These are phyloP conservation scores for Phaeophleospora eucalypticola DNA, from an alignment of 2,329 filamentous ascomycete species.

Conservation along the genomic window DNA sequence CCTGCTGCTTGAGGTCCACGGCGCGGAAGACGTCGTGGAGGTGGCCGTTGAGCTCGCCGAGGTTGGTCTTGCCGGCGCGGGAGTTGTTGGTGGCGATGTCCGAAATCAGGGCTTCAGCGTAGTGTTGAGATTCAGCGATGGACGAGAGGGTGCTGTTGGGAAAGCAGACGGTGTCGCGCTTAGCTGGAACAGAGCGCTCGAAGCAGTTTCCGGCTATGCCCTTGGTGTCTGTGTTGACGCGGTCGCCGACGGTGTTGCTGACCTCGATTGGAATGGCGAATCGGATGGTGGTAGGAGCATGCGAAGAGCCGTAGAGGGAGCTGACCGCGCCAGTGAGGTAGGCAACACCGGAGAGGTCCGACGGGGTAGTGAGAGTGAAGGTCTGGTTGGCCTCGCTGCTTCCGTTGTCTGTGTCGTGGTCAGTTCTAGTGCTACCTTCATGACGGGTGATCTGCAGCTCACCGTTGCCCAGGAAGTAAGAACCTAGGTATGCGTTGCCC, in stretches of 20 bases:
- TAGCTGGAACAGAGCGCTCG: slow-evolving; percentile 2
- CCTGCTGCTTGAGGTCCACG: slow-evolving; percentile 2
- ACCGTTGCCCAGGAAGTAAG: slow-evolving; percentile 15
- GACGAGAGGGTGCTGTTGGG: slow-evolving; percentile 7
- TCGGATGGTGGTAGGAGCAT: slow-evolving; percentile 11
- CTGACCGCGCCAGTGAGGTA: slow-evolving; percentile 14
- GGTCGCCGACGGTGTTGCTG: slow-evolving; percentile 9
- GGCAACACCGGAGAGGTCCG: slow-evolving; percentile 2
- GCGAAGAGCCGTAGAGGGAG: slow-evolving; percentile 15
- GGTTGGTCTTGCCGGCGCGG: slow-evolving; percentile 9
- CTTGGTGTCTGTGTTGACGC: slow-evolving; percentile 3
- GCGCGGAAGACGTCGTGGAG: slow-evolving; percentile 12
- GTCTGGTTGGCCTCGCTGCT: slow-evolving; percentile 16
- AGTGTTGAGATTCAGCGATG: slow-evolving; percentile 13
- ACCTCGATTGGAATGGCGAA: slow-evolving; percentile 10
- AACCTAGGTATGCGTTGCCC: slow-evolving; percentile 13
- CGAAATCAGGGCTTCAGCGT: slow-evolving; percentile 12
- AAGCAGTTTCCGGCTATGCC: slow-evolving; percentile 10
- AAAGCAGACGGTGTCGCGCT: slow-evolving; percentile 6
- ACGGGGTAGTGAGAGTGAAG: slow-evolving; percentile 13
- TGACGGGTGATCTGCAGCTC: slow-evolving; percentile 1
- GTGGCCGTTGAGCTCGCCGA: slow-evolving; percentile 13
- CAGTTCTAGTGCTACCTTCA: not conserved
- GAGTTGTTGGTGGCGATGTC: slow-evolving; percentile 12
- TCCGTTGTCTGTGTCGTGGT: not conserved